phyloP scores from a whole-genome alignment of 1,284 basidiomycete genomes.

The Melampsora americana region DNA sequence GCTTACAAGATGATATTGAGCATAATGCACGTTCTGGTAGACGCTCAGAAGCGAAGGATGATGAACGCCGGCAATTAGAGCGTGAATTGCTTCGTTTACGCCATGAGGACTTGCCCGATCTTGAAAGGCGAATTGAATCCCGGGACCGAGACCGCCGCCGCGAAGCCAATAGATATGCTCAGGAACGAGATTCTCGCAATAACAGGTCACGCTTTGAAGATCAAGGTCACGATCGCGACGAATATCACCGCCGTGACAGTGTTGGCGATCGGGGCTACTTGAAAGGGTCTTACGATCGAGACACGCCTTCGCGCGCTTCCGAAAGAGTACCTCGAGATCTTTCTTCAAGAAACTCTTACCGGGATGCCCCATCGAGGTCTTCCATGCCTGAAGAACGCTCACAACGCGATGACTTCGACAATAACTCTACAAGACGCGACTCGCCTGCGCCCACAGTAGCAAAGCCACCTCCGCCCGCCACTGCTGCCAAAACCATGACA shows the following conservation, averaged over 20 bases:
- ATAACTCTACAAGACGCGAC: constrained; percentile 42
- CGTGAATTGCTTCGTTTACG: constrained; percentile 79
- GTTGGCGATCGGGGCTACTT: constrained; percentile 53
- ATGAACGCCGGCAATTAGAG: constrained; percentile 81
- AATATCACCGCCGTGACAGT: constrained; percentile 37
- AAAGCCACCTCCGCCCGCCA: constrained; percentile 57
- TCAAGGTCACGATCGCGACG: constrained; percentile 50
- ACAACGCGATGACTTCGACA: constrained; percentile 47
- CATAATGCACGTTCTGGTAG: constrained; percentile 76
- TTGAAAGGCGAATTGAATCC: constrained; percentile 79
- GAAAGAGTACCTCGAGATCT: constrained; percentile 18
- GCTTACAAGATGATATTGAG: constrained; percentile 90
- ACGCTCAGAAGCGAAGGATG: constrained; percentile 70
- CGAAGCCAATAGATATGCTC: constrained; percentile 58
- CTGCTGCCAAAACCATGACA: constrained; percentile 70
- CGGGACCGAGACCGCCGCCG: constrained; percentile 76
- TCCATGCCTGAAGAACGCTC: constrained; percentile 52
- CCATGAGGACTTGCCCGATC: constrained; percentile 86
- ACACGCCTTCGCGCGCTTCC: constrained; percentile 45
- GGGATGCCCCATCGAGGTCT: constrained; percentile 55
- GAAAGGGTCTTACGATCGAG: constrained; percentile 56
- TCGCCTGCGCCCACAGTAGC: constrained; percentile 54
- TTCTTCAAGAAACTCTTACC: constrained; percentile 53
- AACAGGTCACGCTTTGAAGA: constrained; percentile 59
- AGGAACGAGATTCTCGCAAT: constrained; percentile 81